phyloP scores from a whole-genome alignment of 495 filamentous ascomycete species.

The Penicillium dipodomyicola region DNA sequence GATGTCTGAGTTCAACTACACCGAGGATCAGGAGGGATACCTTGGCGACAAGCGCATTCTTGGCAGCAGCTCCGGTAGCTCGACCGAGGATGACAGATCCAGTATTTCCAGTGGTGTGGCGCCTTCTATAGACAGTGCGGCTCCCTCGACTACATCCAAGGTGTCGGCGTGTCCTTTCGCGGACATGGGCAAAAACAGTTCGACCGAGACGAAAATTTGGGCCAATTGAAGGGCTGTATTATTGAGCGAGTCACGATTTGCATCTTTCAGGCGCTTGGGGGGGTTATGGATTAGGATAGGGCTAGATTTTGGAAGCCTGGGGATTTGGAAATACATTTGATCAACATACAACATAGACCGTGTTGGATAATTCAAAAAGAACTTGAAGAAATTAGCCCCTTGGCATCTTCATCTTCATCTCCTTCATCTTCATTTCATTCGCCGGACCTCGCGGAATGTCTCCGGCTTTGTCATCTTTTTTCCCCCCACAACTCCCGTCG shows the following conservation, averaged over 20 bases:
- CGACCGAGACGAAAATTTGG: constrained; percentile 43
- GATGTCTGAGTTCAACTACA: constrained; percentile 46
- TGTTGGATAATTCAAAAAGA: neutral
- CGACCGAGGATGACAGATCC: constrained; percentile 35
- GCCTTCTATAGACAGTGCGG: constrained; percentile 18
- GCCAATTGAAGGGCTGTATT: constrained; percentile 22
- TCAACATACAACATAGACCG: neutral
- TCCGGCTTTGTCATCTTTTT: constrained; percentile 5
- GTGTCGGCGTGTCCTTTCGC: constrained; percentile 40
- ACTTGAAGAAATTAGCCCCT: neutral
- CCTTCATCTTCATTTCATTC: neutral
- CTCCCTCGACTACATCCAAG: constrained; percentile 18
- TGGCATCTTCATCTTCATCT: neutral
- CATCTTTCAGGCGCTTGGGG: constrained; percentile 13
- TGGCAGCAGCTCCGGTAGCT: constrained; percentile 32
- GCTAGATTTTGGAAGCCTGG: neutral
- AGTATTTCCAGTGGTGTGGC: constrained; percentile 31
- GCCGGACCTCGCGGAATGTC: neutral
- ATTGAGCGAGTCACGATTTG: neutral
- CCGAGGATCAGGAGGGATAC: constrained; percentile 61
- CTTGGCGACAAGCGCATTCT: constrained; percentile 51
- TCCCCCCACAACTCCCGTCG: neutral
- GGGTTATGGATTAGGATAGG: neutral
- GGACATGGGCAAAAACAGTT: constrained; percentile 22
- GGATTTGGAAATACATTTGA: neutral